Base-by-base conservation (phyloP, 148 eudicot genomes). In the Rhododendron simsii region DNA sequence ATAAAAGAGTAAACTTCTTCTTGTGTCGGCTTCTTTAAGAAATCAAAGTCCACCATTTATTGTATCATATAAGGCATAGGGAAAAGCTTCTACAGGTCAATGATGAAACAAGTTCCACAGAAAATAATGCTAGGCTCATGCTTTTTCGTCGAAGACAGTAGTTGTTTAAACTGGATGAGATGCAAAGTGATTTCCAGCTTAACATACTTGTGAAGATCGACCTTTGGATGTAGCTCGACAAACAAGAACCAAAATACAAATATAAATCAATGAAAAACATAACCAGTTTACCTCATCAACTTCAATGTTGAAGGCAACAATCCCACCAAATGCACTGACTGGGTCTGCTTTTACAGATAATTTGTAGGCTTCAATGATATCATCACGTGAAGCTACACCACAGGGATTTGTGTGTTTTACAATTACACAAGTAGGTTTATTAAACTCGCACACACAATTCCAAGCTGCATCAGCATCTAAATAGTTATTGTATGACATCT, bases 401-500 rank as follows among this genome's bases (percentile, higher is more conserved):
- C 98, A 98, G 23, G 99, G 99, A 85, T 98, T 98, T 90, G 98
- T 94, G 90, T 98, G 99, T 91, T 98, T 98, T 86, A 98, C 98
- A 83, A 98, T 92, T 33, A 95, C 99, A 87, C 99, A 98, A 15
- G 99, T 95, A 35, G 98, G 98, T 80, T 91, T 92, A 77, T 89
- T 85, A 90, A 98, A 98, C 87, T 95, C 99, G 55, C 96, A 92
- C 67, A 95, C 99, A 89, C 99, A 98, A 74, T 95, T 98, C 99
- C 98, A 98, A 88, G 99, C 99, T 83, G 98, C 99, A 91, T 95
- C 98, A 85, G 99, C 98, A 90, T 98, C 99, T 87, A 98, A 90
- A 90, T 94, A 98, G 88, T 95, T 98, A 86, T 98, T 98, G 86
- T 98, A 98, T 6, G 99, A 98, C 99, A 98, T 98, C 84, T 95